Evolutionary conservation across 2,329 filamentous ascomycete species (phyloP), one percentile per base, ranked within the genome.

Genomic region (Teratosphaeria pseudoeucalypti): DNA sequence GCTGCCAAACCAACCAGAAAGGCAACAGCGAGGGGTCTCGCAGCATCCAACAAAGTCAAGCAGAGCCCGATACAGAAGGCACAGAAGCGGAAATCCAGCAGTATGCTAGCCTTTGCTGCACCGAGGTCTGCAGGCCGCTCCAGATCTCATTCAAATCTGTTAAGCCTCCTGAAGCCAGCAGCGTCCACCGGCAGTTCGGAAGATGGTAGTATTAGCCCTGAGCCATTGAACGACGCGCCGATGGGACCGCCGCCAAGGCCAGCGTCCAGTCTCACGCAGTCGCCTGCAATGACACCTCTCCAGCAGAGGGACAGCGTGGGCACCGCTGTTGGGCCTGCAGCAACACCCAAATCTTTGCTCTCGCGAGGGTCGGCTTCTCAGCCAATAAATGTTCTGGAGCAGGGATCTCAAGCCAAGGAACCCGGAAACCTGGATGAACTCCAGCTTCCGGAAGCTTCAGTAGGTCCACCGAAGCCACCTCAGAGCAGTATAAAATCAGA

Each of bases 271-370:
- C 87, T 86, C 27, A 81, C 82, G 23, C 83, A 84, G 59, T 91
- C 88, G 2, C 87, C 88, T 10, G 85, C 85, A 60, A 82, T 90
- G 23, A 76, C 78, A 57, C 80, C 85, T 6, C 82, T 86, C 66
- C 78, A 73, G 29, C 61, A 67, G 29, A 34, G 61, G 12, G 57
- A 34, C 27, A 54, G 34, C 23, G 57, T 56, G 19, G 43, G 55
- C 39, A 43, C 55, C 27, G 54, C 57, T 14, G 26, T 58, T 34
- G 66, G 62, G 3, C 55, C 62, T 37, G 69, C 69, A n/a, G 70
- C 70, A 2, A 72, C 70, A 32, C 70, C 70, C 6, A 72, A 71
- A 55, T 71, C 70, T 10, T 55, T 71, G 16, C 60, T 73, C 1
- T 70, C 70, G n/a, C 57, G 52, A 27, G 49, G 54, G 5, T 16